Evolutionary conservation across 2,329 filamentous ascomycete species (phyloP), one percentile per base, ranked within the genome.

Genomic region (Exophiala alcalophila): DNA sequence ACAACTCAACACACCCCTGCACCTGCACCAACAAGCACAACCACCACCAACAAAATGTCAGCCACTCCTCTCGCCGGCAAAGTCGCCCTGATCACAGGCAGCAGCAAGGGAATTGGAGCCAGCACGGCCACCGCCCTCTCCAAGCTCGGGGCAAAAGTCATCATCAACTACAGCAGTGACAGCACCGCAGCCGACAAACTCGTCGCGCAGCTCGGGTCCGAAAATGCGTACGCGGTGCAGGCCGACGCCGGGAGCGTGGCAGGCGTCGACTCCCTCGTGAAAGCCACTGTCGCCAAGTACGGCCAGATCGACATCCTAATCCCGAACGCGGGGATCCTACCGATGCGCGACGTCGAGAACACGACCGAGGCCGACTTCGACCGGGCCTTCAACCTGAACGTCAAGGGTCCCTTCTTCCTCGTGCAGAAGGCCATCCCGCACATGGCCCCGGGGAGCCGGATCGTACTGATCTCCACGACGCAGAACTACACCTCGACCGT

Each of bases 231-330:
- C 25, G 71, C 75, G 14, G 66, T 84, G 16, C 70, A 78, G 62
- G 78, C 76, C 2, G 71, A 84, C 52, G 74, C 67, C 3, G 66
- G 68, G 20, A 69, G 62, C 18, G 49, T 77, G 4, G 21, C 57
- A 0, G 72, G 70, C 7, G 65, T 77, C 40, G 66, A 69, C n/a
- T 59, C 58, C 11, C 65, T 83, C 4, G 67, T 83, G 12, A 58
- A 67, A 1, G 61, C 65, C 5, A 67, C 74, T 0, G 65, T 81
- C 1, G 53, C 64, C 2, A 66, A 65, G 28, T 80, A 75, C 49
- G 72, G 72, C 18, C 70, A 69, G 47, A 73, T 83, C 50, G 79
- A 84, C 62, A 70, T 81, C 25, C 49, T 82, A 3, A 65, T 83
- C 31, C 66, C 72, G 2, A 80, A 77, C 48, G 77, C 79, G 0